Percentiles rank a stretch among this genome's conserved stretches.
phyloP scores from a whole-genome alignment of 2,329 filamentous ascomycete species.

The Tolypocladium pustulatum region DNA sequence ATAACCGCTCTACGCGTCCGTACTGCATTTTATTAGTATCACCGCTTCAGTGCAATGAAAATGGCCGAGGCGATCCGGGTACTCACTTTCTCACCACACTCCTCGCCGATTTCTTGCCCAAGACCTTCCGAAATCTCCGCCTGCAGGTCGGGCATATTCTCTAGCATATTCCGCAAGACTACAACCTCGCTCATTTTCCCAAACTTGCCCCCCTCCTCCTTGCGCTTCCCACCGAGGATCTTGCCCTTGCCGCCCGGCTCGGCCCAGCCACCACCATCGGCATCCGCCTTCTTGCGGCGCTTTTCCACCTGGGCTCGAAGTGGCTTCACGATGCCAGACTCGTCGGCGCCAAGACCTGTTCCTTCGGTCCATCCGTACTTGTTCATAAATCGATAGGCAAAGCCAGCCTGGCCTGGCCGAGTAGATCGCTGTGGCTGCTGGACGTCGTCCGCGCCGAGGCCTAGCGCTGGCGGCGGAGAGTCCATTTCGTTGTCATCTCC shows the following conservation, averaged over 20 bases:
- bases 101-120: slow-evolving; percentile 90
- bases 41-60: no score
- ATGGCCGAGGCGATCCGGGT: no score
- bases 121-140: slow-evolving; percentile 67
- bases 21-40: slow-evolving; percentile 41
- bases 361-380: slow-evolving; percentile 94
- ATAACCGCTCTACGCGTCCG: slow-evolving; percentile 70
- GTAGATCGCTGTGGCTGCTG: slow-evolving; percentile 41
- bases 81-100: slow-evolving; percentile 68
- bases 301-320: slow-evolving; percentile 79
- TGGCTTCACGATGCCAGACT: slow-evolving; percentile 74
- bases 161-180: slow-evolving; percentile 73
- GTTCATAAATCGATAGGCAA: slow-evolving; percentile 78
- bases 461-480: slow-evolving; percentile 35
- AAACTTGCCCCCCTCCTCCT: slow-evolving; percentile 39
- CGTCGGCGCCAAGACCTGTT: slow-evolving; percentile 72
- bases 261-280: slow-evolving; percentile 68
- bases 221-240: slow-evolving; percentile 68
- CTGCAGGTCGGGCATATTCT: slow-evolving; percentile 66
- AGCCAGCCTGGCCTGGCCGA: slow-evolving; percentile 70
- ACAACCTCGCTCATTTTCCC: slow-evolving; percentile 74
- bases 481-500: slow-evolving; percentile 30
- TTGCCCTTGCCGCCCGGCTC: slow-evolving; percentile 60
- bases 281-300: slow-evolving; percentile 66
- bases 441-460: slow-evolving; percentile 27